A percentile compares a stretch with the other conserved stretches of the same genome.
These are phyloP conservation scores for Craterostigma plantagineum DNA, from an alignment of 257 asterid species.

Conservation along the genomic window DNA sequence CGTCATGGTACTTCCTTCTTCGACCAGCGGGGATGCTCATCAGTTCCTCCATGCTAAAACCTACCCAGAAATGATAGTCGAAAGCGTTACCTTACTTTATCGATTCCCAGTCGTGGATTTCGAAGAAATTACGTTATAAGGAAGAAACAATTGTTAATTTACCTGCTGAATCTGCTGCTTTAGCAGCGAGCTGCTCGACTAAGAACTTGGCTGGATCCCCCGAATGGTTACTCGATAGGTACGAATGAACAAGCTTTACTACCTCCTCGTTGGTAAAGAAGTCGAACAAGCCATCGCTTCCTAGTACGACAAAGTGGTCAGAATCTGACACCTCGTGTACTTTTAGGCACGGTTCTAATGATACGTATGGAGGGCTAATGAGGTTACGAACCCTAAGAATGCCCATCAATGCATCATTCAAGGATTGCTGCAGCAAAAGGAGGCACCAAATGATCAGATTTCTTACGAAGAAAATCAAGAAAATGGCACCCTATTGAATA, in stretches of 20 bases:
- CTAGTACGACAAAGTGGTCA: conserved; percentile 75
- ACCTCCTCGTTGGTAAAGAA: conserved; percentile 81
- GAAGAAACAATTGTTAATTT: too few species aligned
- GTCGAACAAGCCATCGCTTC: conserved; percentile 90
- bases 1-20: conserved; percentile 80
- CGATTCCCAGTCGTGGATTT: too few species aligned
- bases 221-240: conserved; percentile 29
- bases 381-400: conserved; percentile 77
- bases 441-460: not conserved
- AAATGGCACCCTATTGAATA: too few species aligned
- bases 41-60: conserved; percentile 85
- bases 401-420: conserved; percentile 96
- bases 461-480: not conserved
- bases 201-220: conserved; percentile 91
- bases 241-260: conserved; percentile 53
- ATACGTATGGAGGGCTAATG: conserved; percentile 78
- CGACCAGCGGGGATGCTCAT: conserved; percentile 89
- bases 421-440: conserved; percentile 32
- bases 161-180: conserved; percentile 97
- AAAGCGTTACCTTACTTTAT: too few species aligned
- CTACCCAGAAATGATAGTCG: too few species aligned
- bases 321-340: conserved; percentile 54
- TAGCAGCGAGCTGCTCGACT: conserved; percentile 72
- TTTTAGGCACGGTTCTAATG: conserved; percentile 42
- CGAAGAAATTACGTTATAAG: too few species aligned